phyloP scores from a whole-genome alignment of 306 rosid genomes.

The Cicer judaicum region DNA sequence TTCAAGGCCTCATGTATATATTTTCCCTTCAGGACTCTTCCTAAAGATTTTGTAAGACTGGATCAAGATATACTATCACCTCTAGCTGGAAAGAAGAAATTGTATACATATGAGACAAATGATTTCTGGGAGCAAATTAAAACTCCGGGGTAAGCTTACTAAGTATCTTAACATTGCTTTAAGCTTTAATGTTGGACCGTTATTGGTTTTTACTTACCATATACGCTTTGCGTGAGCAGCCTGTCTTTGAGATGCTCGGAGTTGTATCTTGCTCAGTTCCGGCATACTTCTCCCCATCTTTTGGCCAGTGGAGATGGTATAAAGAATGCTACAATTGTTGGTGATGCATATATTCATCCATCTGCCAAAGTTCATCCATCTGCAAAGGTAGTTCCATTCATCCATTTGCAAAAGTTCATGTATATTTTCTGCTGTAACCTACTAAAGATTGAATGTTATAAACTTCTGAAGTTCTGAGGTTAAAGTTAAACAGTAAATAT shows the following conservation, averaged over 20 bases:
- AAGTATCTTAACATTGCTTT: slow-evolving; percentile 22
- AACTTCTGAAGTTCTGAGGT: slow-evolving; percentile 17
- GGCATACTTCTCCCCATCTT: slow-evolving; percentile 66
- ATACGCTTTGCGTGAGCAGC: slow-evolving; percentile 53
- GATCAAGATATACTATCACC: slow-evolving; percentile 99
- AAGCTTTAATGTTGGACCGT: slow-evolving; percentile 14
- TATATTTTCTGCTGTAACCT: slow-evolving; percentile 45
- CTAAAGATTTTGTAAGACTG: slow-evolving; percentile 79
- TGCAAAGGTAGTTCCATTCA: slow-evolving; percentile 78
- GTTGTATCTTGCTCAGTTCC: slow-evolving; percentile 87
- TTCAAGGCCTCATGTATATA: slow-evolving; percentile 2
- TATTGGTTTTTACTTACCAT: slow-evolving; percentile 30
- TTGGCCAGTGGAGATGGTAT: slow-evolving; percentile 79
- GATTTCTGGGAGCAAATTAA: slow-evolving; percentile 99
- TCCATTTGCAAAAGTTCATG: slow-evolving; percentile 94
- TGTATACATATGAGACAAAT: slow-evolving; percentile 80
- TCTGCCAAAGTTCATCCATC: slow-evolving; percentile 96
- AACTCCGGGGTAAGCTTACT: slow-evolving; percentile 79
- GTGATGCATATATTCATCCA: slow-evolving; percentile 90
- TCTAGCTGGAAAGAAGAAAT: slow-evolving; percentile 91
- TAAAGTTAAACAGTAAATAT: too few relatives aligned
- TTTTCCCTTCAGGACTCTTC: slow-evolving; percentile 61
- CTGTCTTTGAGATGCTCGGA: slow-evolving; percentile 92
- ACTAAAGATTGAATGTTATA: not conserved
- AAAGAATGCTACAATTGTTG: slow-evolving; percentile 63